A percentile compares a stretch with the other conserved stretches of the same genome.
These are phyloP conservation scores for Escallonia rubra DNA, from an alignment of 129 eudicot genomes.

Conservation along the genomic window DNA sequence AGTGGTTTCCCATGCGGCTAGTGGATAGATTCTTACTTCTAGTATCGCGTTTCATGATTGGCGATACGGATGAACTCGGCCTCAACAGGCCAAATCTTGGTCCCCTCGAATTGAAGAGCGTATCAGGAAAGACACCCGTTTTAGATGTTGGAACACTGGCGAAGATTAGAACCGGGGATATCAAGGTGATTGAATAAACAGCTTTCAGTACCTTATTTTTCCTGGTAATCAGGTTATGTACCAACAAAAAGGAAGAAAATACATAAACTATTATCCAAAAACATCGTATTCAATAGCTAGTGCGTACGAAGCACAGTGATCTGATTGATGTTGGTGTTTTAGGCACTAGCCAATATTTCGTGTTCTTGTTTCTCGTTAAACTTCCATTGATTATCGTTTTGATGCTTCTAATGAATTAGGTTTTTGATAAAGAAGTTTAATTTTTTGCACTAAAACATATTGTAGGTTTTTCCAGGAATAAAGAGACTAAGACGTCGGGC, in stretches of 20 bases:
- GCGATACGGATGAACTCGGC: slow-evolving; percentile 45
- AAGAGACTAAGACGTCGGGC: slow-evolving; percentile 33
- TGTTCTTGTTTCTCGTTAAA: too few species aligned
- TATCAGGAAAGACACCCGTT: slow-evolving; percentile 65
- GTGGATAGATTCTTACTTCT: slow-evolving; percentile 51
- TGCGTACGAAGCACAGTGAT: too few species aligned
- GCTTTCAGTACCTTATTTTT: background rate
- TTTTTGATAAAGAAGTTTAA: too few species aligned
- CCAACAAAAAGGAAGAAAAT: too few species aligned
- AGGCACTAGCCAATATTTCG: too few species aligned
- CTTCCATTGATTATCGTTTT: too few species aligned
- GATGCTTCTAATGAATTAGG: too few species aligned
- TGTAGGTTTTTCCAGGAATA: slow-evolving; percentile 60
- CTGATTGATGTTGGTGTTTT: too few species aligned
- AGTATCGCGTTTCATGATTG: slow-evolving; percentile 44
- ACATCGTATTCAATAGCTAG: too few species aligned
- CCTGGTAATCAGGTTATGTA: too few species aligned
- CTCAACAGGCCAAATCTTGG: slow-evolving; percentile 60
- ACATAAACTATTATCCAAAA: too few species aligned
- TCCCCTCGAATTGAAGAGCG: slow-evolving; percentile 51
- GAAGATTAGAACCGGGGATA: slow-evolving; percentile 49
- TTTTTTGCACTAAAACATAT: background rate
- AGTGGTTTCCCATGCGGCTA: slow-evolving; percentile 46
- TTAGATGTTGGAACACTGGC: slow-evolving; percentile 68
- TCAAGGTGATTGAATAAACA: slow-evolving; percentile 37